phyloP scores from a whole-genome alignment of 1,139 yeast species.

The Saccharomyces hybrid region DNA sequence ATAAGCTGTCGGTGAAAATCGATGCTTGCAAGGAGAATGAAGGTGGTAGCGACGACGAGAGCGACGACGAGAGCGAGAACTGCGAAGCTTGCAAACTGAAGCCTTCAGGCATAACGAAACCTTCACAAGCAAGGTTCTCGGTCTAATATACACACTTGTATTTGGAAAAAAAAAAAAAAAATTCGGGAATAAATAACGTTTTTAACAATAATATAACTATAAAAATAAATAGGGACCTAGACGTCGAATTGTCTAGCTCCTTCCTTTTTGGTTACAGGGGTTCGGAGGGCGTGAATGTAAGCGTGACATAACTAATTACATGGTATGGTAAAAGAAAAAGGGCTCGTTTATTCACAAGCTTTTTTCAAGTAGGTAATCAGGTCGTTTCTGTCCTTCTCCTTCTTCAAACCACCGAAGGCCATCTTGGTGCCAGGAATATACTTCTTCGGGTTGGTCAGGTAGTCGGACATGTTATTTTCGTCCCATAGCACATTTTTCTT shows the following conservation, averaged over 20 bases:
- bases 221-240: not conserved
- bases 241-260: not conserved
- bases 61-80: too few relatives aligned
- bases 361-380: constrained; percentile 79
- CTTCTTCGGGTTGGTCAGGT: constrained; percentile 99
- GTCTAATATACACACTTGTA: too few relatives aligned
- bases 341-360: too few relatives aligned
- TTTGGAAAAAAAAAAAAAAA: not conserved
- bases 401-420: constrained; percentile 99
- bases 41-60: too few relatives aligned
- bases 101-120: too few relatives aligned
- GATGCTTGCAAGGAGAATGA: too few relatives aligned
- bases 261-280: not conserved
- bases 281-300: not conserved
- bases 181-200: not conserved
- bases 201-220: too few relatives aligned
- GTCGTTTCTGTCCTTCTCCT: constrained; percentile 98
- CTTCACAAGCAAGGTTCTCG: not conserved
- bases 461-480: constrained; percentile 85
- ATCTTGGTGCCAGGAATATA: constrained; percentile 99
- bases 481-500: constrained; percentile 87
- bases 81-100: too few relatives aligned
- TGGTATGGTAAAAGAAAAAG: too few relatives aligned
- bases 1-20: too few relatives aligned
- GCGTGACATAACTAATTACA: constrained; percentile 1